phyloP scores from a whole-genome alignment of 2,329 filamentous ascomycete species.

The Macrophomina pseudophaseolina region DNA sequence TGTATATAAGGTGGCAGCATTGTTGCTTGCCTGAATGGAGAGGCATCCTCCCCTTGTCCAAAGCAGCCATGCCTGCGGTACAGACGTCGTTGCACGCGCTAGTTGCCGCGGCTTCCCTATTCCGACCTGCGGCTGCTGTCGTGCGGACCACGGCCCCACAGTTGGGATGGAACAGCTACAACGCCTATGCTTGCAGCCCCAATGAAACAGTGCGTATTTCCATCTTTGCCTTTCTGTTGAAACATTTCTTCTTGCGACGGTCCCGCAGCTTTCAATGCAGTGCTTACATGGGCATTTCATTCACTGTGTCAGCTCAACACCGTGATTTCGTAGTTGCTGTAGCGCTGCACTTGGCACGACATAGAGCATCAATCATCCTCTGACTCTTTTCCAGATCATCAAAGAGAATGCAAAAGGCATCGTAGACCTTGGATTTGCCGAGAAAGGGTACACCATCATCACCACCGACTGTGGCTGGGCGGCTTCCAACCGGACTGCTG shows the following conservation, averaged over 20 bases:
- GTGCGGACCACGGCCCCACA: constrained; percentile 36
- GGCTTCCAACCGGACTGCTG: constrained; percentile 43
- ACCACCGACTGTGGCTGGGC: constrained; percentile 67
- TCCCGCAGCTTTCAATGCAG: too few species aligned
- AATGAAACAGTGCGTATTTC: constrained; percentile 42
- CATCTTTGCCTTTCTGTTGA: not conserved
- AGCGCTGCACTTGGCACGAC: too few species aligned
- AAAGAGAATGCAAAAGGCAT: constrained; percentile 60
- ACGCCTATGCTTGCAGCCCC: constrained; percentile 58
- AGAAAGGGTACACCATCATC: constrained; percentile 61
- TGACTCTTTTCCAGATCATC: constrained; percentile 42
- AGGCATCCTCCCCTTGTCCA: not conserved
- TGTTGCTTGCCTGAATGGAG: not conserved
- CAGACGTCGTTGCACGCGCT: not conserved
- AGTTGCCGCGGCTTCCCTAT: not conserved
- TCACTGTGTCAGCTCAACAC: too few species aligned
- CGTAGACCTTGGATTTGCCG: constrained; percentile 56
- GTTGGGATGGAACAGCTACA: constrained; percentile 65
- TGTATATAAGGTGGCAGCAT: constrained; percentile 5
- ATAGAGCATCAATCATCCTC: too few species aligned
- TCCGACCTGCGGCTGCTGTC: not conserved
- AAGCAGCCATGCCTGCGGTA: not conserved
- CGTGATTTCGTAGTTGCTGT: too few species aligned
- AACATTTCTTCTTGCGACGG: not conserved
- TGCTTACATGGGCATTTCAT: too few species aligned